phyloP scores from a whole-genome alignment of 2,329 filamentous ascomycete genomes.

The Hirsutella minnesotensis region DNA sequence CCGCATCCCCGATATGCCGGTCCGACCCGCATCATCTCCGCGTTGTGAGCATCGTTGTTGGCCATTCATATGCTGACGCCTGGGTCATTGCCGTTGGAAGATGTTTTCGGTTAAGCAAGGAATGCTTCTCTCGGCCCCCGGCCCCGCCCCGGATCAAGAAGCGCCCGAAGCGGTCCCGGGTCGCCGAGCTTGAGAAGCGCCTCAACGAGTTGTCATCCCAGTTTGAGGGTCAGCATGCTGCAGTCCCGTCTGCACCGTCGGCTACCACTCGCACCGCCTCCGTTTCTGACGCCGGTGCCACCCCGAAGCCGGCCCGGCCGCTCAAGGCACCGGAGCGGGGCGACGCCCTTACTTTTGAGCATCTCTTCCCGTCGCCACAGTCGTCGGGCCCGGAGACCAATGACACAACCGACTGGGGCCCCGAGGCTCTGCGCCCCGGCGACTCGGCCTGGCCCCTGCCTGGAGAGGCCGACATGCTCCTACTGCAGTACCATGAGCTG shows the following conservation, averaged over 20 bases:
- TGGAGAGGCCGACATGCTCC: conserved; percentile 26
- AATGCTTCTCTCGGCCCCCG: conserved; percentile 33
- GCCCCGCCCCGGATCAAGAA: conserved; percentile 36
- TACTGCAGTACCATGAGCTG: conserved; percentile 22
- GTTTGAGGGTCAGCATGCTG: conserved; percentile 18
- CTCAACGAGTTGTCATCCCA: conserved; percentile 36
- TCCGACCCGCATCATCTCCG: no score
- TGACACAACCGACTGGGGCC: conserved; percentile 10
- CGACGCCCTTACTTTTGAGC: conserved; percentile 16
- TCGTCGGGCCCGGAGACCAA: conserved; percentile 11
- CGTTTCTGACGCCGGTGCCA: neutral
- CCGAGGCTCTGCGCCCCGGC: conserved; percentile 10
- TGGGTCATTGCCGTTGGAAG: conserved; percentile 14
- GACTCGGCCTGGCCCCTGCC: conserved; percentile 28
- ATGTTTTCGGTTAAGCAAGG: conserved; percentile 35
- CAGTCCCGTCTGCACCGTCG: neutral
- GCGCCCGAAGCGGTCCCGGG: conserved; percentile 32
- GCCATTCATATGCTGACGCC: neutral
- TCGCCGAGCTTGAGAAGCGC: conserved; percentile 37
- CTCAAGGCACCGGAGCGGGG: conserved; percentile 7
- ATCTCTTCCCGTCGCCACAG: conserved; percentile 22
- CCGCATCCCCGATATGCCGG: no score
- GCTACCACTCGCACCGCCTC: no score
- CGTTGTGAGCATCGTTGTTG: no score
- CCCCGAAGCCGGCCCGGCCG: conserved; percentile 2